Evolutionary conservation across 495 filamentous ascomycete genomes (phyloP), one percentile per base, ranked within the genome.

Genomic region (Penicillium chermesinum): DNA sequence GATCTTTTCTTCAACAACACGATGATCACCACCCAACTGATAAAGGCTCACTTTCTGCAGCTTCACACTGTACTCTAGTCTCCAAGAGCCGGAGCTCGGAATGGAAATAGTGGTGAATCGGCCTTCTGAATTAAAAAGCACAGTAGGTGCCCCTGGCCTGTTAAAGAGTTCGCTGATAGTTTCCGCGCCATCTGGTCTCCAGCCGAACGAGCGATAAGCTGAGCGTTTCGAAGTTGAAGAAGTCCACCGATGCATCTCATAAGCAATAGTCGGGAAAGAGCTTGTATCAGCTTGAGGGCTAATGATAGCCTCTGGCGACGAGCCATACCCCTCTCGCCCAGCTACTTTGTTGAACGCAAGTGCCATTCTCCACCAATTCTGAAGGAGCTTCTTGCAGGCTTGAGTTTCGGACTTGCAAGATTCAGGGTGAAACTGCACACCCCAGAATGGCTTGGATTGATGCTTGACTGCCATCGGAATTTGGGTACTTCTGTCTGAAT

Each of bases 391-490:
- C 19, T 72, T 76, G 22, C 88, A 86, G 22, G 81, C 77, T n/a
- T 70, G 55, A 41, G 80, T 80, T 3, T 75, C 64, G 10, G 93
- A 95, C 59, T 91, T 96, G 53, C 94, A 85, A 0, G 88, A 95
- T 63, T 98, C 93, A 0, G 91, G 91, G 59, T 98, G 93, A 61
- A 91, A 97, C 58, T 98, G 93, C 27, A 98, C 70, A 0, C 85
- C 93, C 83, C 85, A 95, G 54, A 91, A 94, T 4, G 93, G 93
- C 54, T 83, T 88, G 2, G 53, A 49, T 19, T 39, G 65, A 61
- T 96, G 90, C 40, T 69, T 78, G 15, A 84, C 81, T 2, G 77
- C 88, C 86, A 95, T 94, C 35, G 94, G 71, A 16, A 95, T 84
- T 19, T 71, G 65, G 7, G 27, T 45, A 2, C 19, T 41, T 9